Conservation (phyloP, 371 early-diverging fungal genomes). For the Dichotomocladium elegans region DNA sequence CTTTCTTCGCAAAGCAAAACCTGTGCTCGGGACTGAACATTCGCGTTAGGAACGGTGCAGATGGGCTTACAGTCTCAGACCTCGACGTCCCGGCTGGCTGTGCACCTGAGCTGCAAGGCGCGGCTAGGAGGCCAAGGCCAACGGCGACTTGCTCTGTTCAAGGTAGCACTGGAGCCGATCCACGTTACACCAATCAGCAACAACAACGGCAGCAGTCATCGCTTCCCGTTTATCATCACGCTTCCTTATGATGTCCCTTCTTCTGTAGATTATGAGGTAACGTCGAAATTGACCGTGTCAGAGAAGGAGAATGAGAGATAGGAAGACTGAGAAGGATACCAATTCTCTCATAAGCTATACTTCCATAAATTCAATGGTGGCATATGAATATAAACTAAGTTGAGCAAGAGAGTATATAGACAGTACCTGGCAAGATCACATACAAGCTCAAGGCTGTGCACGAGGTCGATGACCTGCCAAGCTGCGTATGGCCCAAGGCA, state of each 20-base stretch:
- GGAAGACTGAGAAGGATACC: too few relatives aligned
- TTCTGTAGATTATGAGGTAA: conserved; percentile 16
- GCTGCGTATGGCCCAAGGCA: conserved; percentile 22
- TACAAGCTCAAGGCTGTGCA: conserved; percentile 26
- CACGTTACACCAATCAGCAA: conserved; percentile 4
- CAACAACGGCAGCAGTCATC: conserved; percentile 1
- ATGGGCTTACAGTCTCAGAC: neutral
- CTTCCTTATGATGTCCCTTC: conserved; percentile 21
- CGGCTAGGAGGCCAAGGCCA: conserved; percentile 3
- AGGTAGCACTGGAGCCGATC: conserved; percentile 7
- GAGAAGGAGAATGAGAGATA: neutral
- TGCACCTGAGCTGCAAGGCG: conserved; percentile 18
- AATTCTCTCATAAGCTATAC: conserved; percentile 9
- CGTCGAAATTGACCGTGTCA: neutral
- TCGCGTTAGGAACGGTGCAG: conserved; percentile 6
- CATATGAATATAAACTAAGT: conserved; percentile 18
- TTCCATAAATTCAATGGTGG: conserved; percentile 20
- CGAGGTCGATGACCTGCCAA: conserved; percentile 15
- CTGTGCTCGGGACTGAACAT: too few relatives aligned
- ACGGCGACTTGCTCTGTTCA: conserved; percentile 17
- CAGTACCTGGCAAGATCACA: conserved; percentile 18
- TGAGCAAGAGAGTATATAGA: too few relatives aligned
- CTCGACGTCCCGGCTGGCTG: conserved; percentile 1
- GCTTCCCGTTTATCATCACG: conserved; percentile 9
- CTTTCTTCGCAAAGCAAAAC: too few relatives aligned